These are phyloP conservation scores for Niveomyces coronatus DNA, from an alignment of 2,329 filamentous ascomycete species.

Conservation along the genomic window DNA sequence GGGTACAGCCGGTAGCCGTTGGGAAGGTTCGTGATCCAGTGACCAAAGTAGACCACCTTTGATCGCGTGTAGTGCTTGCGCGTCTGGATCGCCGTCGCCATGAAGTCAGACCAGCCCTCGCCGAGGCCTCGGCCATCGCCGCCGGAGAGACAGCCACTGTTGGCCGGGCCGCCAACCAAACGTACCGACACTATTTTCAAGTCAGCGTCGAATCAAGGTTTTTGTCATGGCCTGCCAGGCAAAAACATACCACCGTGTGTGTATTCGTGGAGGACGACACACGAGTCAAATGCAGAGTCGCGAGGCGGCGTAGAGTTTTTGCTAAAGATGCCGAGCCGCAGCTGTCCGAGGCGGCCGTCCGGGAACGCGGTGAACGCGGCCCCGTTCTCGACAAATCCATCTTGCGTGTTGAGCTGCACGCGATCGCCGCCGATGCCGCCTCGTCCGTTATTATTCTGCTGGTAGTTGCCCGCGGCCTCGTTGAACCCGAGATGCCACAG, in stretches of 20 bases:
- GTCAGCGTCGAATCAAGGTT: constrained; percentile 8
- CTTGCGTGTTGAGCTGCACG: constrained; percentile 47
- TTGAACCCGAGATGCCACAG: constrained; percentile 47
- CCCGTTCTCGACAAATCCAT: constrained; percentile 44
- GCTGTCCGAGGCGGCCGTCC: constrained; percentile 40
- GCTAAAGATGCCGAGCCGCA: constrained; percentile 51
- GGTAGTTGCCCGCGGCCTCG: constrained; percentile 49
- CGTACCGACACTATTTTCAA: constrained; percentile 40
- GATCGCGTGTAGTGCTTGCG: constrained; percentile 34
- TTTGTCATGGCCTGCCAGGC: no score
- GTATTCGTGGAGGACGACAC: constrained; percentile 51
- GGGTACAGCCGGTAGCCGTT: constrained; percentile 37
- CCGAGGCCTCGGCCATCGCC: constrained; percentile 46
- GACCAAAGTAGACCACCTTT: constrained; percentile 38
- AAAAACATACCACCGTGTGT: constrained; percentile 39
- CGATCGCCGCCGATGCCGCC: constrained; percentile 42
- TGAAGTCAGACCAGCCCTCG: constrained; percentile 49
- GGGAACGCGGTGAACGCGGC: constrained; percentile 46
- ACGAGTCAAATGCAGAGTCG: constrained; percentile 48
- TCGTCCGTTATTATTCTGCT: constrained; percentile 43
- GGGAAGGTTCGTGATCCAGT: constrained; percentile 35
- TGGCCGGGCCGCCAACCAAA: constrained; percentile 47
- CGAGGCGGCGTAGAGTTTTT: constrained; percentile 30
- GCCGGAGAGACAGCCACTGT: constrained; percentile 35
- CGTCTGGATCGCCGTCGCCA: constrained; percentile 39